Percentiles rank a stretch among this genome's conserved stretches.
Evolutionary conservation across 2,329 filamentous ascomycete genomes (phyloP).

Genomic region (Beauveria sp.): DNA sequence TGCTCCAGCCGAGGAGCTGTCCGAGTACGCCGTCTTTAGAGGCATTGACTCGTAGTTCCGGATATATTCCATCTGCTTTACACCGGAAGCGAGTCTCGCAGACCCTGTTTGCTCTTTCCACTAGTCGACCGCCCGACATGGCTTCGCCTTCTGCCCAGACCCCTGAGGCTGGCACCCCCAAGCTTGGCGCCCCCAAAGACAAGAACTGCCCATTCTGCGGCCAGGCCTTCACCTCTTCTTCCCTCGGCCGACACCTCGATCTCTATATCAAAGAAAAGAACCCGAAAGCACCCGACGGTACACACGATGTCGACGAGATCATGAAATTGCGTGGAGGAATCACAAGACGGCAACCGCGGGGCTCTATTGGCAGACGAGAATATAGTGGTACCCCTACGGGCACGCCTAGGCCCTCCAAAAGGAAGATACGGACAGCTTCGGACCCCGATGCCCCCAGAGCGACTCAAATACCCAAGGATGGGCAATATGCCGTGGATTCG

Average conservation of each 20-base stretch:
- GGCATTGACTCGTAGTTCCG: conserved; percentile 7
- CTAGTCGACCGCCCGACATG: conserved; percentile 19
- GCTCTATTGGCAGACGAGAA: conserved; percentile 49
- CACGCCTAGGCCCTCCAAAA: conserved; percentile 37
- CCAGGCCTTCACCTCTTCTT: conserved; percentile 88
- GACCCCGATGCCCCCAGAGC: conserved; percentile 31
- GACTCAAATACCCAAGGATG: conserved; percentile 34
- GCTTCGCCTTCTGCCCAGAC: conserved; percentile 24
- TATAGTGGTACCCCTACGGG: conserved; percentile 47
- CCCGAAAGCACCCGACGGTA: conserved; percentile 74
- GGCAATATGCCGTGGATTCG: conserved; percentile 35
- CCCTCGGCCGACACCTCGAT: conserved; percentile 86
- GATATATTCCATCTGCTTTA: not conserved
- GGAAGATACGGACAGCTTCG: conserved; percentile 31
- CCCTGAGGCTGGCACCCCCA: conserved; percentile 32
- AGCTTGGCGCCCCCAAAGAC: conserved; percentile 60
- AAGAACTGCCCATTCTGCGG: conserved; percentile 82
- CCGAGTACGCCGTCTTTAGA: conserved; percentile 6
- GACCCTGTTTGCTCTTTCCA: not conserved
- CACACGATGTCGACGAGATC: conserved; percentile 88
- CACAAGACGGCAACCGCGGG: conserved; percentile 74
- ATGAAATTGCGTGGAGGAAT: conserved; percentile 74
- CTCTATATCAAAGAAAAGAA: conserved; percentile 92
- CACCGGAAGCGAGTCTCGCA: not conserved
- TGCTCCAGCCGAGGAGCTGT: conserved; percentile 16